Conservation (phyloP, 768 basidiomycete genomes). For the Lactarius psammicola region DNA sequence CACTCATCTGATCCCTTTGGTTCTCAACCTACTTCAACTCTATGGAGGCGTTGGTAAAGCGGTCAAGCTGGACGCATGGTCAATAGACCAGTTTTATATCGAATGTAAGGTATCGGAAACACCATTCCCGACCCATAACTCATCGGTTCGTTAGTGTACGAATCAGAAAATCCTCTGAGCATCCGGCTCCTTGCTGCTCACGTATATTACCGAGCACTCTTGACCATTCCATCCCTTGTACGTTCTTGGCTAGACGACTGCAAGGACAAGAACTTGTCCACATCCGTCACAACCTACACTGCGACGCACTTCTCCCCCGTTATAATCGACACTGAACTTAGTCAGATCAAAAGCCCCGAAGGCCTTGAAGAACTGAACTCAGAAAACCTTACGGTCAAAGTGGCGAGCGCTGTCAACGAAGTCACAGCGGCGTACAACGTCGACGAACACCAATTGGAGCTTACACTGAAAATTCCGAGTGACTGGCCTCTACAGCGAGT, state of each 20-base stretch:
- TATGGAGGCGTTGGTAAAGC: slow-evolving; percentile 62
- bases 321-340: slow-evolving; percentile 81
- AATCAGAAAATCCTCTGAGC: slow-evolving; percentile 49
- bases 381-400: slow-evolving; percentile 79
- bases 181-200: slow-evolving; percentile 76
- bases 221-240: slow-evolving; percentile 81
- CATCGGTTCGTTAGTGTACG: slow-evolving; percentile 51
- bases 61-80: slow-evolving; percentile 84
- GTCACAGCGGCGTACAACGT: slow-evolving; percentile 82
- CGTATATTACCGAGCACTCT: slow-evolving; percentile 83
- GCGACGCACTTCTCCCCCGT: slow-evolving; percentile 85
- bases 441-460: slow-evolving; percentile 92
- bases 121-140: neutral
- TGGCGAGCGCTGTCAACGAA: slow-evolving; percentile 70
- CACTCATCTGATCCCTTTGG: slow-evolving; percentile 63
- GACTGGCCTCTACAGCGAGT: slow-evolving; percentile 91
- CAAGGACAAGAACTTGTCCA: slow-evolving; percentile 86
- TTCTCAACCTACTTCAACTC: slow-evolving; percentile 66
- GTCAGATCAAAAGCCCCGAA: slow-evolving; percentile 59
- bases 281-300: slow-evolving; percentile 73
- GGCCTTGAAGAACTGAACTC: slow-evolving; percentile 58
- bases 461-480: slow-evolving; percentile 76
- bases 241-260: slow-evolving; percentile 83
- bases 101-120: slow-evolving; percentile 50
- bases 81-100: slow-evolving; percentile 78